Conservation (phyloP, 2,329 filamentous ascomycete species). For the Xylariales sp. region DNA sequence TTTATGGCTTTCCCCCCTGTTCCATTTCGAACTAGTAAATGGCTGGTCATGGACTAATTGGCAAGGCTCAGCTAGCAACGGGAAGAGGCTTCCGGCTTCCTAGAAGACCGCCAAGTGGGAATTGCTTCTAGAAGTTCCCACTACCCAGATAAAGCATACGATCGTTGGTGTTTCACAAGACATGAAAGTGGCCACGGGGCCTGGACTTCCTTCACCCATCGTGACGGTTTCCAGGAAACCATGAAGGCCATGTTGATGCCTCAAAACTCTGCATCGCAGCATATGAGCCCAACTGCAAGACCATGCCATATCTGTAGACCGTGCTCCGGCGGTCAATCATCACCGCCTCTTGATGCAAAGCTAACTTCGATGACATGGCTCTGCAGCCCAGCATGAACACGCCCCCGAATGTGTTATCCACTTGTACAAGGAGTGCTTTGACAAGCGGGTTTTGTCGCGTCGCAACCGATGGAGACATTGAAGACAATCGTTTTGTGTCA, state of each 20-base stretch:
- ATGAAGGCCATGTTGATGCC: slow-evolving; percentile 5
- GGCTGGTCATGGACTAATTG: too few relatives aligned
- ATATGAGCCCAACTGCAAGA: background rate
- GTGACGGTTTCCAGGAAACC: slow-evolving; percentile 1
- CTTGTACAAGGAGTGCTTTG: background rate
- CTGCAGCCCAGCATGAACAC: too few relatives aligned
- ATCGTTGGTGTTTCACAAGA: too few relatives aligned
- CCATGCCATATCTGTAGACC: too few relatives aligned
- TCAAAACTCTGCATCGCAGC: background rate
- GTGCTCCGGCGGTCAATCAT: too few relatives aligned
- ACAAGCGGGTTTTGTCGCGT: background rate
- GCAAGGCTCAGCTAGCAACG: too few relatives aligned
- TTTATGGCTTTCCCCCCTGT: too few relatives aligned
- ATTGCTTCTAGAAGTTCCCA: slow-evolving; percentile 8
- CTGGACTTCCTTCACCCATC: too few relatives aligned
- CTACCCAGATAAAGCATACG: slow-evolving; percentile 1
- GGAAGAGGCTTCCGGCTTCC: slow-evolving; percentile 1
- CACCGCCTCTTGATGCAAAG: slow-evolving; percentile 1
- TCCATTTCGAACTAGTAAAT: background rate
- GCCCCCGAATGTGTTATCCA: too few relatives aligned
- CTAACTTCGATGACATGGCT: too few relatives aligned
- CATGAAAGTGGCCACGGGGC: too few relatives aligned
- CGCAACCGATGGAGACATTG: slow-evolving; percentile 2
- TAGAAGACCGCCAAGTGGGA: slow-evolving; percentile 2
- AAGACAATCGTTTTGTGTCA: slow-evolving; percentile 6